These are phyloP conservation scores for Nelumbo lutea DNA, from an alignment of 164 flowering plant species.

Conservation along the genomic window DNA sequence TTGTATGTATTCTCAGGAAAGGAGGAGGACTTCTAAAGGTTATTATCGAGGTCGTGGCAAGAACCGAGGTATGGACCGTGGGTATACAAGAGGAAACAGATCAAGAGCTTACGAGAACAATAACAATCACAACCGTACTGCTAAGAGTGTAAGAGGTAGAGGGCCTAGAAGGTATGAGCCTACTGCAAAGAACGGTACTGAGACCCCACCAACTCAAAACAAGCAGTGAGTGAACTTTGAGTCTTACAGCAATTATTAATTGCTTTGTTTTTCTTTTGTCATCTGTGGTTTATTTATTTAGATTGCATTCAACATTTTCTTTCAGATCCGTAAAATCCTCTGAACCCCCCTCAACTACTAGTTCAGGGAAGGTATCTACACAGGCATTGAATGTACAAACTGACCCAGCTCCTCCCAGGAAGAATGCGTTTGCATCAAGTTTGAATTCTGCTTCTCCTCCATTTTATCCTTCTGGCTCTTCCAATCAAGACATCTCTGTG, in stretches of 20 bases:
- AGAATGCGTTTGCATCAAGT: conserved; percentile 59
- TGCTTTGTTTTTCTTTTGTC: not conserved
- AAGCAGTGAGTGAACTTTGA: conserved; percentile 49
- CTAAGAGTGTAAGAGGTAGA: conserved; percentile 68
- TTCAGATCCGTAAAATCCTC: conserved; percentile 44
- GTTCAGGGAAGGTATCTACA: conserved; percentile 31
- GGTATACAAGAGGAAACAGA: conserved; percentile 53
- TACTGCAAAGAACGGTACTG: conserved; percentile 29
- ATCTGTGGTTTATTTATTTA: not conserved
- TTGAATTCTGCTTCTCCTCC: conserved; percentile 92
- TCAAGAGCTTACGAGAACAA: conserved; percentile 32
- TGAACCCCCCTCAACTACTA: conserved; percentile 41
- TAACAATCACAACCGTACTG: conserved; percentile 34
- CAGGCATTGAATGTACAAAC: conserved; percentile 37
- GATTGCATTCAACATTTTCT: not conserved
- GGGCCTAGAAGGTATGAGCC: conserved; percentile 78
- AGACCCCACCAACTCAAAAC: conserved; percentile 33
- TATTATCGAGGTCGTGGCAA: conserved; percentile 58
- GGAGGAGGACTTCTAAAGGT: conserved; percentile 62
- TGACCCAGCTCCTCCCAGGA: conserved; percentile 38
- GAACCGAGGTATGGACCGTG: conserved; percentile 53
- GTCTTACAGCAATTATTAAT: not conserved
- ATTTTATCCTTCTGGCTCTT: conserved; percentile 90
- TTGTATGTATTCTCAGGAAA: conserved; percentile 39
- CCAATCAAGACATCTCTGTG: conserved; percentile 47